Evolutionary conservation across 2,329 filamentous ascomycete genomes (phyloP), one percentile per base, ranked within the genome.

Genomic region (Penicillium occitanis): DNA sequence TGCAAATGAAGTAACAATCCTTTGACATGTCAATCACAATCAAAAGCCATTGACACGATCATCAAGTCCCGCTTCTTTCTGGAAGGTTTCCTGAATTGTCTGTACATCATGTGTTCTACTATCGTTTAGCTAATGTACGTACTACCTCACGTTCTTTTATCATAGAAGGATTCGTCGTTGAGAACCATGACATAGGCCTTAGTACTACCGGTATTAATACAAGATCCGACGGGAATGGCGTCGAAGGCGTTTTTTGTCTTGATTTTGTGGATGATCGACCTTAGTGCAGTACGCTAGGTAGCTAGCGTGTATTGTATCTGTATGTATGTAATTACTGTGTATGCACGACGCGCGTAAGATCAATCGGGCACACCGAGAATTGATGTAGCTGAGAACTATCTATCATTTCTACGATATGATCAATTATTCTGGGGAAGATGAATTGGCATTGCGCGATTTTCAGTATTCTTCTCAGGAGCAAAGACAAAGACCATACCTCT

Each of bases 41-140:
- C 37, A 30, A 33, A 40, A 5, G 14, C 22, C 13, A 22, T 17
- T 17, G 25, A 30, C 48, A 51, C 48, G 17, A n/a, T 11, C 60
- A n/a, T n/a, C 42, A 28, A 42, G 61, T 40, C 61, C 48, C 61
- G 33, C 40, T 40, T 48, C 25, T 30, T 66, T 66, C 64, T 63
- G 51, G 59, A 66, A 63, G 40, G 14, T 25, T 63, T 33, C 46
- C n/a, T 40, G 30, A 40, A 37, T 7, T 55, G 51, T 13, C 50
- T 22, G 40, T 33, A 63, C n/a, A 37, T 35, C n/a, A 57, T 33
- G 5, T 30, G 25, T 19, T 35, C 33, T n/a, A 37, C n/a, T 37
- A 37, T 57, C 8, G 8, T 19, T 33, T 19, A 22, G 6, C 14
- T 40, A 13, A 22, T 58, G 33, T 58, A 25, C 10, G 14, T 28